Percentiles rank a stretch among this genome's conserved stretches.
These are phyloP conservation scores for Pleurotus cornucopiae DNA, from an alignment of 768 basidiomycete genomes.

Conservation along the genomic window DNA sequence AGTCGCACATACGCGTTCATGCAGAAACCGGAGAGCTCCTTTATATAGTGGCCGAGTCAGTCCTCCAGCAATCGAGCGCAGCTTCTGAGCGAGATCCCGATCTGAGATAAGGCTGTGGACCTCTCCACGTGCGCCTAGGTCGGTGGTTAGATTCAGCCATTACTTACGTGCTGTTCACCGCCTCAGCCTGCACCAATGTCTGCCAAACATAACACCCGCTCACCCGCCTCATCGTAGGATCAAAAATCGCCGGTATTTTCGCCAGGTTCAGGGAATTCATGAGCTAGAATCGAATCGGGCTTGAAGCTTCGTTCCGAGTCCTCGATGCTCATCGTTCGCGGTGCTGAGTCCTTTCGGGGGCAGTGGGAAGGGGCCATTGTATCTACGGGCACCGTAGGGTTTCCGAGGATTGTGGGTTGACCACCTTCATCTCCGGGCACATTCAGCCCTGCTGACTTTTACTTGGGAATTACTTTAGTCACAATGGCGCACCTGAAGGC, in stretches of 20 bases:
- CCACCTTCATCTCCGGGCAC: not conserved
- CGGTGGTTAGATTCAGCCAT: not conserved
- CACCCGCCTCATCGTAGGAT: not conserved
- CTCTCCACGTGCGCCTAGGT: not conserved
- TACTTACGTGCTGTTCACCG: not conserved
- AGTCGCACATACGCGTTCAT: conserved; percentile 5
- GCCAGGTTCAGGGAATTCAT: not conserved
- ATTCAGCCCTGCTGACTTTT: not conserved
- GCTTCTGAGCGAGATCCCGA: not conserved
- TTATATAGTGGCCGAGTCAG: conserved; percentile 6
- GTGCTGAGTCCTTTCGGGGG: not conserved
- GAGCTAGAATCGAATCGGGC: not conserved
- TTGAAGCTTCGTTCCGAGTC: not conserved
- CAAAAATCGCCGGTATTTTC: not conserved
- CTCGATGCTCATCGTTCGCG: not conserved
- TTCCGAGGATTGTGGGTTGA: not conserved
- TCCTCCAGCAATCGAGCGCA: not conserved
- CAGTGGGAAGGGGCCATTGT: not conserved
- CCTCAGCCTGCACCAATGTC: not conserved
- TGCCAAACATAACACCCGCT: not conserved
- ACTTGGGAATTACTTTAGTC: not conserved
- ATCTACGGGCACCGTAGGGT: not conserved
- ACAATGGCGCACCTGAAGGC: too few species aligned
- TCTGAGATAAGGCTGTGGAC: not conserved
- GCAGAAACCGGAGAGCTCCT: conserved; percentile 4